Evolutionary conservation across 2,329 filamentous ascomycete species (phyloP).

Genomic region (Colletotrichum paranaense): DNA sequence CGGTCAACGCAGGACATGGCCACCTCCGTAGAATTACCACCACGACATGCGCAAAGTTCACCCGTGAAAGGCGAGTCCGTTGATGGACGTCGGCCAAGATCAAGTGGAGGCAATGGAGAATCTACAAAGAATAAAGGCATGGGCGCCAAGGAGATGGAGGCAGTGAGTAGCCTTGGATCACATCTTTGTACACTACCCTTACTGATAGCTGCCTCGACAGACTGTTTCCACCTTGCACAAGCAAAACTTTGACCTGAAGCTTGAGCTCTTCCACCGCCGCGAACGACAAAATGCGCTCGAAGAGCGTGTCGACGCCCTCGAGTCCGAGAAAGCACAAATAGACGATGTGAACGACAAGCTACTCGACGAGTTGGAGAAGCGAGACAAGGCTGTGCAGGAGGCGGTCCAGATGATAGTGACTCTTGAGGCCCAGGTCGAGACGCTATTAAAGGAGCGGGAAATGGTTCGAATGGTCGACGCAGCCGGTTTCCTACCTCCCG

Average conservation of each 20-base stretch:
- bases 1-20: slow-evolving; percentile 51
- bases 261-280: slow-evolving; percentile 77
- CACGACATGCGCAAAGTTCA: slow-evolving; percentile 50
- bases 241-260: slow-evolving; percentile 81
- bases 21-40: slow-evolving; percentile 49
- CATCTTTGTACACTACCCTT: neutral
- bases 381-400: slow-evolving; percentile 77
- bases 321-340: slow-evolving; percentile 63
- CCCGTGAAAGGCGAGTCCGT: slow-evolving; percentile 49
- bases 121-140: slow-evolving; percentile 62
- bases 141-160: slow-evolving; percentile 76
- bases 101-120: slow-evolving; percentile 53
- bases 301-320: slow-evolving; percentile 64
- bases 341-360: slow-evolving; percentile 70
- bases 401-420: slow-evolving; percentile 76
- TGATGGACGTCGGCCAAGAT: slow-evolving; percentile 54
- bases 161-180: slow-evolving; percentile 52
- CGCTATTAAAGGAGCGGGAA: slow-evolving; percentile 63
- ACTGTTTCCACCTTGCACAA: slow-evolving; percentile 77
- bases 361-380: slow-evolving; percentile 70
- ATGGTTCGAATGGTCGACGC: slow-evolving; percentile 64
- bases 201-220: slow-evolving; percentile 46
- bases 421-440: slow-evolving; percentile 70
- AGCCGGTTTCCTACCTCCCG: slow-evolving; percentile 48
- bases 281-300: slow-evolving; percentile 72